A percentile compares a stretch with the other conserved stretches of the same genome.
These are phyloP conservation scores for Oemleria cerasiformis DNA, from an alignment of 306 rosid genomes.

Conservation along the genomic window DNA sequence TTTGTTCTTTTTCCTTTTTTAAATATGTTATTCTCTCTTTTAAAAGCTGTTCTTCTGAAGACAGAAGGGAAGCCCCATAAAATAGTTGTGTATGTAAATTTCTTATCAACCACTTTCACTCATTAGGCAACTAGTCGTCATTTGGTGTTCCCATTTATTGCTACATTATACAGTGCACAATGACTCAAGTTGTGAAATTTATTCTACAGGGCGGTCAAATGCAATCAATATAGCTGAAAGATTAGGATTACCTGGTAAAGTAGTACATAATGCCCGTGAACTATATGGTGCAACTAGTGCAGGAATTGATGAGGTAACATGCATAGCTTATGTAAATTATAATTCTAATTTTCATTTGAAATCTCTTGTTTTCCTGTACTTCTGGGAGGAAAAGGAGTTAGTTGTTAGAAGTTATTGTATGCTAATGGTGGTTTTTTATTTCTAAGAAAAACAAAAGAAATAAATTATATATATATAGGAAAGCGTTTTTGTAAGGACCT, in stretches of 20 bases:
- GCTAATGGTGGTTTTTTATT: no score
- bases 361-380: neutral
- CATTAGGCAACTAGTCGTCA: neutral
- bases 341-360: neutral
- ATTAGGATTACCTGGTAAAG: constrained; percentile 65
- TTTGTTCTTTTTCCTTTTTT: neutral
- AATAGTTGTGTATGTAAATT: neutral
- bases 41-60: neutral
- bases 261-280: constrained; percentile 69
- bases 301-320: constrained; percentile 87
- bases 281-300: constrained; percentile 88
- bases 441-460: no score
- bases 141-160: neutral
- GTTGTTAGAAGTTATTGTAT: no score
- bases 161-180: neutral
- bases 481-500: no score
- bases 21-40: no score
- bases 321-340: neutral
- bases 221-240: constrained; percentile 90
- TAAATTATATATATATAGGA: no score
- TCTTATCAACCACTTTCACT: neutral
- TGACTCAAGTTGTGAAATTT: constrained; percentile 18
- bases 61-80: neutral
- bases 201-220: constrained; percentile 77
- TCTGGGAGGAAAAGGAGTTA: no score